Base-by-base conservation (phyloP, 495 filamentous ascomycete genomes). In the Penicillium verhagenii region DNA sequence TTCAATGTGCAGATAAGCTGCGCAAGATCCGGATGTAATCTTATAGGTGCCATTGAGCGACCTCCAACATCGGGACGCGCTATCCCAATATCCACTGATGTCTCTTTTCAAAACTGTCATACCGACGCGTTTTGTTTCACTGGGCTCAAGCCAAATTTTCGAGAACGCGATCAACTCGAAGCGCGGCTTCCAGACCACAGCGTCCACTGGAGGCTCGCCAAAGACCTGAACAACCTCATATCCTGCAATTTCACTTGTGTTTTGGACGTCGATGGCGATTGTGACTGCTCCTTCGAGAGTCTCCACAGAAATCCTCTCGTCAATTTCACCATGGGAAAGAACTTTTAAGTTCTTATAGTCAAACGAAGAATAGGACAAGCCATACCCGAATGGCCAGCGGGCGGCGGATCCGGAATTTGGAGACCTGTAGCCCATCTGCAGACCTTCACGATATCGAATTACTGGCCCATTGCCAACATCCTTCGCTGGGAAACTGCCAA, bases 281-380 rank as follows among this genome's bases (percentile, higher is more conserved):
- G 48, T 50, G 18, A 49, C 26, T 7, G 2, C 33, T 14, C 2
- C 9, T 23, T 35, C 7, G 10, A 28, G 7, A 23, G 4, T 4
- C 9, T 33, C 1, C 11, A 33, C n/a, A 13, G 16, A 49, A 5
- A n/a, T 26, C 11, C 6, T 25, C 7, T 14, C 16, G 19, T 38
- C 16, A 6, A 47, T 47, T 26, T 1, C 18, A 11, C 23, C 29
- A 5, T 50, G 48, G 10, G 20, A 2, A 26, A 40, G 7, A 25
- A 50, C 19, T 39, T 50, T 26, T 35, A 50, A 26, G 26, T 50
- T 38, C 5, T 39, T 14, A 20, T 65, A 61, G 19, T 57, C 51
- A 47, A 77, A 76, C 0, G 56, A 57, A 0, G 67, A 74, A 40
- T 75, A 77, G 2, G 72, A 72, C 9, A 76, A 28, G 8, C 73